phyloP scores from a whole-genome alignment of 106 monocot genomes.

The Iris macrosiphon region DNA sequence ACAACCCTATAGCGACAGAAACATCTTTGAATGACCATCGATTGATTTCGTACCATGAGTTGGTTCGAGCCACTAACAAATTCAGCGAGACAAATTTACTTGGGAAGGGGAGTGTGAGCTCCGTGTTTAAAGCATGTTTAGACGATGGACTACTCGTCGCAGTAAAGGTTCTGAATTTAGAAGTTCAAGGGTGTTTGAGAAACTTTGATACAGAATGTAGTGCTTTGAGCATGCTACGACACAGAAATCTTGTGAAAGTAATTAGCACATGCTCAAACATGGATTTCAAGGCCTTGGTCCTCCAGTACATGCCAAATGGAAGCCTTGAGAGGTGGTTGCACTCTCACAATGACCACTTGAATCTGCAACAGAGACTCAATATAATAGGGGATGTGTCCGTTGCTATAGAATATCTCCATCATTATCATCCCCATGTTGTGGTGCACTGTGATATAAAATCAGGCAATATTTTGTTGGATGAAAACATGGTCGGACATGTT shows the following conservation, averaged over 20 bases:
- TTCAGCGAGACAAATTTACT: slow-evolving; percentile 21
- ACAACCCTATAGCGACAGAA: not conserved
- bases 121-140: slow-evolving; percentile 12
- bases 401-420: slow-evolving; percentile 25
- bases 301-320: slow-evolving; percentile 22
- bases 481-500: no score
- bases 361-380: slow-evolving; percentile 9
- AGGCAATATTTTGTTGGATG: slow-evolving; percentile 5
- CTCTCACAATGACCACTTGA: slow-evolving; percentile 6
- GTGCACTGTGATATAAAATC: slow-evolving; percentile 13
- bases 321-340: slow-evolving; percentile 19
- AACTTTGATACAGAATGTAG: slow-evolving; percentile 20
- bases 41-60: slow-evolving; percentile 16
- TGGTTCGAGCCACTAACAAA: slow-evolving; percentile 14
- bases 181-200: not conserved
- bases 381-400: slow-evolving; percentile 13
- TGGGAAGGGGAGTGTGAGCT: slow-evolving; percentile 8
- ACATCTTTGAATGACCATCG: not conserved
- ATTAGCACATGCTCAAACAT: slow-evolving; percentile 16
- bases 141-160: slow-evolving; percentile 4
- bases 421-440: slow-evolving; percentile 5
- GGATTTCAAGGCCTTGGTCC: slow-evolving; percentile 22
- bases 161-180: slow-evolving; percentile 19
- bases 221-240: slow-evolving; percentile 10
- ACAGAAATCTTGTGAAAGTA: slow-evolving; percentile 18